A percentile compares a stretch with the other conserved stretches of the same genome.
Conservation (phyloP, 805 yeast species). For the Kuraishia piskuri region DNA sequence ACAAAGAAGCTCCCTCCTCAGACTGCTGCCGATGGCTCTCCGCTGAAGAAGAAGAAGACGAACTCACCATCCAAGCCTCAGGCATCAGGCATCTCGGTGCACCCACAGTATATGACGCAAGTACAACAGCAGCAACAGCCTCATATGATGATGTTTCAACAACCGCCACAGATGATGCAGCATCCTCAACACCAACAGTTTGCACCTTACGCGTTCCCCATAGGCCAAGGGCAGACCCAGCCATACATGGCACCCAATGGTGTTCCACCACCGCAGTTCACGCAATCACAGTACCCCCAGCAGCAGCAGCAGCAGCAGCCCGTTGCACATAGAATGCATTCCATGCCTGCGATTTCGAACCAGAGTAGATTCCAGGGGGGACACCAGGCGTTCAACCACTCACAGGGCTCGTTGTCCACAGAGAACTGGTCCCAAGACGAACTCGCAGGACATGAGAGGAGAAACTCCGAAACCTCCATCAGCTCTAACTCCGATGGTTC, state of each 20-base stretch:
- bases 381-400: constrained; percentile 14
- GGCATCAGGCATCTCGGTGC: background rate
- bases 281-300: constrained; percentile 1
- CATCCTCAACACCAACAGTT: background rate
- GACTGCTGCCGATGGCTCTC: background rate
- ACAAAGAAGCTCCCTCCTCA: constrained; percentile 7
- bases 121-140: constrained; percentile 20
- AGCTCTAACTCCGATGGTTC: constrained; percentile 25
- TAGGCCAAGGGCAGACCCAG: background rate
- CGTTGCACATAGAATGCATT: background rate
- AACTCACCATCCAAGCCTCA: background rate
- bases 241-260: background rate
- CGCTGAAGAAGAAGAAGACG: background rate
- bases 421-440: constrained; percentile 23
- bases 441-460: constrained; percentile 18
- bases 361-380: constrained; percentile 5
- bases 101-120: constrained; percentile 18
- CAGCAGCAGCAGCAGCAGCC: constrained; percentile 4
- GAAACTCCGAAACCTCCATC: constrained; percentile 31
- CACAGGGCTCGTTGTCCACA: constrained; percentile 8
- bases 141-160: constrained; percentile 1
- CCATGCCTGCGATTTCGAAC: background rate
- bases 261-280: background rate
- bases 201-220: background rate
- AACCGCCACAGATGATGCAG: background rate